A percentile compares a stretch with the other conserved stretches of the same genome.
These are phyloP conservation scores for Aspergillus sp. DNA, from an alignment of 2,329 filamentous ascomycete genomes.

Conservation along the genomic window DNA sequence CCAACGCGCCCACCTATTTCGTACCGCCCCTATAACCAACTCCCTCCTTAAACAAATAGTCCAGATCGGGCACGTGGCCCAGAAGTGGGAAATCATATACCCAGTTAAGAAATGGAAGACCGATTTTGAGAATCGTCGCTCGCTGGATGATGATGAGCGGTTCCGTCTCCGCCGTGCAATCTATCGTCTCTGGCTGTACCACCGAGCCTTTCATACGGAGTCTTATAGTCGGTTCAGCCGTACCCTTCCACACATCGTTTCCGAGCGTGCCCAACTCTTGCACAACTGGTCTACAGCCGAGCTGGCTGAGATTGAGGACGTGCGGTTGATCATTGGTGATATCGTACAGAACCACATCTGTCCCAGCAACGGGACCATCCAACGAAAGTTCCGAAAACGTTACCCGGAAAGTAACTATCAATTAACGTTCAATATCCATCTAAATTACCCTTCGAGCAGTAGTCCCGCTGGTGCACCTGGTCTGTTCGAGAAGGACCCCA, in stretches of 20 bases:
- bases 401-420: conserved; percentile 53
- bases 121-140: conserved; percentile 57
- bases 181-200: conserved; percentile 63
- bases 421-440: conserved; percentile 55
- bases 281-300: conserved; percentile 61
- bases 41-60: conserved; percentile 59
- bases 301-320: conserved; percentile 61
- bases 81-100: conserved; percentile 63
- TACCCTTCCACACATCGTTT: conserved; percentile 47
- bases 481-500: conserved; percentile 13
- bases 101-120: conserved; percentile 64
- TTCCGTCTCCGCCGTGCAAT: conserved; percentile 57
- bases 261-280: conserved; percentile 57
- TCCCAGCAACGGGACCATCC: conserved; percentile 62
- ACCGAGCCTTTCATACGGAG: conserved; percentile 59
- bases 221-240: conserved; percentile 54
- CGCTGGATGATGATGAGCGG: conserved; percentile 53
- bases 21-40: conserved; percentile 55
- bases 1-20: conserved; percentile 58
- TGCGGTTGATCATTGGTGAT: conserved; percentile 57
- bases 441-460: conserved; percentile 48
- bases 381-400: conserved; percentile 60
- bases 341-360: conserved; percentile 61
- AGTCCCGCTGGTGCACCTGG: conserved; percentile 4
- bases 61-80: conserved; percentile 55